Conservation (phyloP, 108 stramenopile genomes). For the Chaetoceros muelleri region DNA sequence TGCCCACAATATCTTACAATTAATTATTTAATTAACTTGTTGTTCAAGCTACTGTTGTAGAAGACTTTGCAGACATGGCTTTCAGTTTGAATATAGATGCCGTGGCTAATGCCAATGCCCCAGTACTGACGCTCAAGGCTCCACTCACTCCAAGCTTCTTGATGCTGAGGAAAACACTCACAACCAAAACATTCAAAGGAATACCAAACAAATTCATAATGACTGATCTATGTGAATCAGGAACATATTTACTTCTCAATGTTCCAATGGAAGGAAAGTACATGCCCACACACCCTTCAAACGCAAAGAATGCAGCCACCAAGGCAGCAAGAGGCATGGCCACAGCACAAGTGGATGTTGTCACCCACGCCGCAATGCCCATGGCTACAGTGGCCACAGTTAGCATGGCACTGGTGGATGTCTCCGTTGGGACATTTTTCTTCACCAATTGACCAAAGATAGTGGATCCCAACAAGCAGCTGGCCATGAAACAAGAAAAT, state of each 20-base stretch:
- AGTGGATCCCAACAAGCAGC: conserved; percentile 80
- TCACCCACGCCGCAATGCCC: conserved; percentile 61
- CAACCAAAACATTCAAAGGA: conserved; percentile 89
- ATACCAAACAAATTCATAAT: conserved; percentile 97
- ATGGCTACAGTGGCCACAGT: conserved; percentile 73
- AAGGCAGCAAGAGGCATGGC: conserved; percentile 19
- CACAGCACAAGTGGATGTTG: conserved; percentile 19
- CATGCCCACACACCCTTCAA: conserved; percentile 95
- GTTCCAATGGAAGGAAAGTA: conserved; percentile 95
- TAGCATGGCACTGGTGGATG: conserved; percentile 60
- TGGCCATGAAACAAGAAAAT: conserved; percentile 94
- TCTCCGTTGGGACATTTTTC: conserved; percentile 63
- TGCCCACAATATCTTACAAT: too few species aligned
- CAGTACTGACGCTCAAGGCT: conserved; percentile 64
- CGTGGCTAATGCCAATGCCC: conserved; percentile 68
- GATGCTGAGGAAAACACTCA: conserved; percentile 82
- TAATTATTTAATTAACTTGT: too few species aligned
- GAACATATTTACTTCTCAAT: conserved; percentile 89
- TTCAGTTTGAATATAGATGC: conserved; percentile 52
- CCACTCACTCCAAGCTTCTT: conserved; percentile 71
- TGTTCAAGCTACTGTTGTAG: too few species aligned
- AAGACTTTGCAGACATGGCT: neutral
- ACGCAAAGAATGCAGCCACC: conserved; percentile 52
- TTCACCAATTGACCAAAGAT: conserved; percentile 62
- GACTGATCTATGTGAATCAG: conserved; percentile 86